Base-by-base conservation (phyloP, 371 early-diverging fungal genomes). In the Actinomortierella wolfii region DNA sequence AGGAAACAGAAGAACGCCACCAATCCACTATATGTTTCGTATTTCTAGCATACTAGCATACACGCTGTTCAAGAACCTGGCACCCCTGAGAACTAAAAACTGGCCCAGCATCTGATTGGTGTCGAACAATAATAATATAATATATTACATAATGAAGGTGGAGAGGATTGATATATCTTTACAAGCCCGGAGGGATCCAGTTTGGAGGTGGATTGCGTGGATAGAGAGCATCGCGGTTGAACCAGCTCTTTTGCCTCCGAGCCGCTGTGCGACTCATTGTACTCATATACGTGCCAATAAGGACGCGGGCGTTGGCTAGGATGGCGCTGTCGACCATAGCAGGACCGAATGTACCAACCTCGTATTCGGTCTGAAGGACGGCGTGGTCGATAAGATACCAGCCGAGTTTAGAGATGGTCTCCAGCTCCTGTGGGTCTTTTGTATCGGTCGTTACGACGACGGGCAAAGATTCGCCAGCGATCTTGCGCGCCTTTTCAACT, bases 251-350 rank as follows among this genome's bases (percentile, higher is more conserved):
- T 24, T 70, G 70, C 34, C 65, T 56, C 47, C 55, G 29, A 13
- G 54, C 64, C 2, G 70, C 65, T 7, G 61, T 53, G 1, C 65
- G 61, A 51, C 57, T 70, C 65, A 70, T 70, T 4, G 43, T 64
- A 18, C 70, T 64, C 25, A 55, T 57, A 18, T 39, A 23, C 8
- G 65, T 70, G 2, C 70, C 70, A 8, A 70, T 21, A 57, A 70
- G 57, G 8, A 65, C 56, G 13, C 65, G 59, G 0, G 71, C 71
- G 34, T 57, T 15, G 51, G 62, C 65, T 34, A 71, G 49, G 26
- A 61, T 61, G 1, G 55, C 60, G 7, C 66, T 66, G 49, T 71
- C 71, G 23, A 71, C 61, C 54, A 65, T 49, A n/a, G 61, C 71
- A 0, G 71, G 61, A 1, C 66, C 71, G 58, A 71, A 65, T 46